These are phyloP conservation scores for Trichoderma hamatum DNA, from an alignment of 2,329 filamentous ascomycete genomes.

Conservation along the genomic window DNA sequence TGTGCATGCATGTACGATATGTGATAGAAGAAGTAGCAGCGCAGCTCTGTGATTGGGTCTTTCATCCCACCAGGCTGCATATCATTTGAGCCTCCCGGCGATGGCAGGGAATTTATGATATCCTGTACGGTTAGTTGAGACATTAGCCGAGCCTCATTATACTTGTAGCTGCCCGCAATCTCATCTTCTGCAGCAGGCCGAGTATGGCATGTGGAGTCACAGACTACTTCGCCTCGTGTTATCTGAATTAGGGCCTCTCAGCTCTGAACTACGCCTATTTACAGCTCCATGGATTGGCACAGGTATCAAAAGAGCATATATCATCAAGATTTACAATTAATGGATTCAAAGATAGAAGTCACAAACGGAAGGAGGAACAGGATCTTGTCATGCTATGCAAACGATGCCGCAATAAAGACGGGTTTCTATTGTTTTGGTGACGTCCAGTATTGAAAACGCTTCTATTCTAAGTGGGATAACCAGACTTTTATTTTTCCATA, in stretches of 20 bases:
- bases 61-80: not conserved
- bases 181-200: not conserved
- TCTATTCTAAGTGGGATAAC: not conserved
- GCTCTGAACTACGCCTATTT: not conserved
- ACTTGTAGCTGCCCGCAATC: not conserved
- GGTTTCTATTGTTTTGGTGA: not conserved
- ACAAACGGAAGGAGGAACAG: not conserved
- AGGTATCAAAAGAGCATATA: too few species aligned
- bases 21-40: constrained; percentile 2
- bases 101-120: not conserved
- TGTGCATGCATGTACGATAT: constrained; percentile 1
- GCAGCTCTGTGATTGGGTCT: constrained; percentile 14
- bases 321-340: not conserved
- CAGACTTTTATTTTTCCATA: not conserved
- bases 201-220: not conserved
- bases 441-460: not conserved
- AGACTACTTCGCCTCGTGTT: not conserved
- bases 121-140: not conserved
- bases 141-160: not conserved
- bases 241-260: not conserved
- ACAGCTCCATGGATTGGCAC: not conserved
- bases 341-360: not conserved
- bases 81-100: not conserved
- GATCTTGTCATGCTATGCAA: not conserved
- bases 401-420: not conserved